These are phyloP conservation scores for Pulveroboletus sp. DNA, from an alignment of 768 basidiomycete species.

Conservation along the genomic window DNA sequence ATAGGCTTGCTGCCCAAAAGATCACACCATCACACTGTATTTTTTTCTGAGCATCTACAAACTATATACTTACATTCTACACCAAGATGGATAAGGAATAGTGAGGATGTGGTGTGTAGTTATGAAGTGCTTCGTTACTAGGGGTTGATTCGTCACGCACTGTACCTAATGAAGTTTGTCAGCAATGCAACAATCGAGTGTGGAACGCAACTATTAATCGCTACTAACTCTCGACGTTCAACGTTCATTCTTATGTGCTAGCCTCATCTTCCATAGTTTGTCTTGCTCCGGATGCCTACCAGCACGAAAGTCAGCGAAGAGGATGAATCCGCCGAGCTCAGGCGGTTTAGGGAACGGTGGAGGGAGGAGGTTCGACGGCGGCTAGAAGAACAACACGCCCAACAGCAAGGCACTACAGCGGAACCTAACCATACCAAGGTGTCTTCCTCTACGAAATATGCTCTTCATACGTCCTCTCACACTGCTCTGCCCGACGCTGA, in stretches of 20 bases:
- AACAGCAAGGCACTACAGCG: slow-evolving; percentile 1
- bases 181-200: neutral
- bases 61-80: too few relatives aligned
- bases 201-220: too few relatives aligned
- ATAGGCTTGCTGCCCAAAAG: too few relatives aligned
- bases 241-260: neutral
- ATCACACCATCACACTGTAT: too few relatives aligned
- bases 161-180: slow-evolving; percentile 3
- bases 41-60: too few relatives aligned
- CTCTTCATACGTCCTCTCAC: slow-evolving; percentile 1
- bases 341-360: slow-evolving; percentile 70
- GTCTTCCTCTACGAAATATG: slow-evolving; percentile 7
- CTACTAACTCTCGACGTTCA: neutral
- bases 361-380: slow-evolving; percentile 52
- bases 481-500: neutral
- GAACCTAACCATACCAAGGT: neutral
- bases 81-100: too few relatives aligned
- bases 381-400: slow-evolving; percentile 11
- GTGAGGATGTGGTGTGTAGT: too few relatives aligned
- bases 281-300: neutral
- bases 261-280: neutral
- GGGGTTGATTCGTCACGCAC: too few relatives aligned
- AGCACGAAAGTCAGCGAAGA: slow-evolving; percentile 13
- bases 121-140: too few relatives aligned
- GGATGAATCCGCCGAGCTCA: slow-evolving; percentile 58